Evolutionary conservation across 2,329 filamentous ascomycete genomes (phyloP).

Genomic region (Aspergillus sp.): DNA sequence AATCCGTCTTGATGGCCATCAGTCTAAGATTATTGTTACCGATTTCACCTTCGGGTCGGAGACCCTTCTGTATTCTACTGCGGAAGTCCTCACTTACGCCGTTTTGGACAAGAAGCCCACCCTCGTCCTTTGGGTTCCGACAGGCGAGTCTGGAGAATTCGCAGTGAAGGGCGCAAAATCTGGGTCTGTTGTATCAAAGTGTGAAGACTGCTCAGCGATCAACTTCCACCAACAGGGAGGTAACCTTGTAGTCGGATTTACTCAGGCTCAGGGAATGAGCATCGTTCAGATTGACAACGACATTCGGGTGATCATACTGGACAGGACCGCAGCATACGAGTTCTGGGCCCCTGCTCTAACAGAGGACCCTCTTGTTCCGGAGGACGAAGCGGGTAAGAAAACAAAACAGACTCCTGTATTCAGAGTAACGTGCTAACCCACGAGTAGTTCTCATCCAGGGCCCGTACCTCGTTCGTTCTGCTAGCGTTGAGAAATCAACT

Average conservation of each 20-base stretch:
- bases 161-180: conserved; percentile 45
- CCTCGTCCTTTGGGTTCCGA: conserved; percentile 57
- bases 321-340: conserved; percentile 56
- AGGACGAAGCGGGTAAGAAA: conserved; percentile 48
- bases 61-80: conserved; percentile 57
- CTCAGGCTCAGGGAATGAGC: conserved; percentile 52
- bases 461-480: conserved; percentile 55
- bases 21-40: conserved; percentile 63
- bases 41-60: conserved; percentile 59
- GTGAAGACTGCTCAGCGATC: conserved; percentile 46
- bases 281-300: conserved; percentile 52
- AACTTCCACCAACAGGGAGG: conserved; percentile 46
- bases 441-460: conserved; percentile 54
- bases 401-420: not conserved
- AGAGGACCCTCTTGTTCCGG: conserved; percentile 49
- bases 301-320: conserved; percentile 55
- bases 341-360: conserved; percentile 59
- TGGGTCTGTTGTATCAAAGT: conserved; percentile 42
- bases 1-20: conserved; percentile 61
- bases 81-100: conserved; percentile 57
- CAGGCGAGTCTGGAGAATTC: conserved; percentile 59
- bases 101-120: conserved; percentile 50
- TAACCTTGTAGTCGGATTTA: conserved; percentile 51
- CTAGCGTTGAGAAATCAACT: conserved; percentile 38
- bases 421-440: not conserved